Percentiles rank a stretch among this genome's conserved stretches.
phyloP scores from a whole-genome alignment of 352 stramenopile species.

The Phytophthora chlamydospora region DNA sequence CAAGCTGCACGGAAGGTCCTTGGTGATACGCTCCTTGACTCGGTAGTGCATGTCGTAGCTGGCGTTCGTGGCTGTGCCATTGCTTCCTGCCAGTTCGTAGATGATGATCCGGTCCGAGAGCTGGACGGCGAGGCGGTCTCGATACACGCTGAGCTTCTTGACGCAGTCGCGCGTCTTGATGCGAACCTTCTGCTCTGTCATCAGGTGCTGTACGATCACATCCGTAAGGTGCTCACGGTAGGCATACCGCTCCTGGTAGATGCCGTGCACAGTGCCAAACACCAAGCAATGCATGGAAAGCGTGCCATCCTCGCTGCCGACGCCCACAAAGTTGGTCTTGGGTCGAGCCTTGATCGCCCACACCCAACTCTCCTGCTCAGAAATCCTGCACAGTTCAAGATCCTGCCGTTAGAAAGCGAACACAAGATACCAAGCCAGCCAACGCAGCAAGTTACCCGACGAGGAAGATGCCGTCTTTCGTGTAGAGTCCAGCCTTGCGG shows the following conservation, averaged over 20 bases:
- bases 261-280: slow-evolving; percentile 92
- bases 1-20: slow-evolving; percentile 85
- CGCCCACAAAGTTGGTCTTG: slow-evolving; percentile 86
- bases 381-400: slow-evolving; percentile 52
- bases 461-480: slow-evolving; percentile 85
- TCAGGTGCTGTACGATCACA: slow-evolving; percentile 95
- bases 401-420: not conserved
- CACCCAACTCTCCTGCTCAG: slow-evolving; percentile 91
- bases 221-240: slow-evolving; percentile 95
- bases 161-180: slow-evolving; percentile 96
- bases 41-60: slow-evolving; percentile 95
- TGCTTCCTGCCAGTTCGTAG: slow-evolving; percentile 90
- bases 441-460: slow-evolving; percentile 36
- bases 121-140: slow-evolving; percentile 92
- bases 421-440: too few relatives aligned
- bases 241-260: slow-evolving; percentile 94
- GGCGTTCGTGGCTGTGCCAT: slow-evolving; percentile 18
- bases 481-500: slow-evolving; percentile 89
- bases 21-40: slow-evolving; percentile 88
- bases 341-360: slow-evolving; percentile 87
- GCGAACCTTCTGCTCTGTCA: slow-evolving; percentile 94
- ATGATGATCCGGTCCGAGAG: slow-evolving; percentile 94
- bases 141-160: slow-evolving; percentile 94
- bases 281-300: slow-evolving; percentile 88
- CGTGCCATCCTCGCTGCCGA: slow-evolving; percentile 89